Evolutionary conservation across 2,329 filamentous ascomycete genomes (phyloP), one percentile per base, ranked within the genome.

Genomic region (Diaporthe vexans): DNA sequence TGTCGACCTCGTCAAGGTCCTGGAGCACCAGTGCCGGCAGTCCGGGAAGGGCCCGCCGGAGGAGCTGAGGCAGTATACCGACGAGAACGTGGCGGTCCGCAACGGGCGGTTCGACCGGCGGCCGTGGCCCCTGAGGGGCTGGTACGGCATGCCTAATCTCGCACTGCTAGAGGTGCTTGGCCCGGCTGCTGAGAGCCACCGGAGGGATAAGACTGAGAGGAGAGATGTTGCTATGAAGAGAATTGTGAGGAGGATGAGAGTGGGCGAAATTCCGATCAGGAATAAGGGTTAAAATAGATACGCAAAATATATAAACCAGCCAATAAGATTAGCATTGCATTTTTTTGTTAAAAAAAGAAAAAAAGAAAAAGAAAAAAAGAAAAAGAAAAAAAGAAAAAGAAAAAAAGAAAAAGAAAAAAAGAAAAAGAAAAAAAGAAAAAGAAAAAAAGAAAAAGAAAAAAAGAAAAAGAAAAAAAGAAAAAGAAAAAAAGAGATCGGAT

Each of bases 221-320:
- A 46, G 40, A 19, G 59, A 63, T 8, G 24, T n/a, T 21, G 59
- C 59, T 29, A 46, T 43, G 58, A 63, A 63, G 59, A 63, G 59
- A 5, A 63, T 63, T n/a, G 24, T 33, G 24, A 17, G 59, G 40
- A 63, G 59, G 19, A 63, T 63, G 59, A 37, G 15, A 0, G 59
- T 63, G 17, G 40, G 40, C 3, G 59, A 63, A 0, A 48, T 63
- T 8, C 58, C 58, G 24, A 40, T 63, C 17, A 48, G 40, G 11
- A 29, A 63, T 4, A 61, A 43, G 11, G 58, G 37, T 13, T 24
- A 37, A 2, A 7, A 15, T 46, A 29, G 58, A 61, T 1, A 13
- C 13, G 4, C 3, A 21, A 10, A 26, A 6, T 40, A 21, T 24
- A 11, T 24, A 11, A 8, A 6, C 54, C 19, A 59, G 6, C 8